Conservation (phyloP, 306 rosid species). For the Sphenostylis stenocarpa region DNA sequence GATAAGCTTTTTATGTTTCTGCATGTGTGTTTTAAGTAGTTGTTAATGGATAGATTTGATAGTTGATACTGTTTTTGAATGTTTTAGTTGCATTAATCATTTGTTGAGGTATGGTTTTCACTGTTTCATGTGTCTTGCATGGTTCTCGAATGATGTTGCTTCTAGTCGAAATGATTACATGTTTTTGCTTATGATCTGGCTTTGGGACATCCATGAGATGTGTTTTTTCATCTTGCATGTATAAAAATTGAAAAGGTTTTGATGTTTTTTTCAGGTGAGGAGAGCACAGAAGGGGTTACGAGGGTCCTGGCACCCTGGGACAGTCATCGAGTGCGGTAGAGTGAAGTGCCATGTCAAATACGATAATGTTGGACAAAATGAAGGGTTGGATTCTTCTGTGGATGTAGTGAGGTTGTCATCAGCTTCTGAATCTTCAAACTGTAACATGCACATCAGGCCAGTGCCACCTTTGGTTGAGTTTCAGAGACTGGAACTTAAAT, state of each 20-base stretch:
- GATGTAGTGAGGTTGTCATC: slow-evolving; percentile 53
- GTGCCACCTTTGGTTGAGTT: slow-evolving; percentile 46
- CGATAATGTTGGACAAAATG: slow-evolving; percentile 48
- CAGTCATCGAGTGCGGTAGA: slow-evolving; percentile 42
- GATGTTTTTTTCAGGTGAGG: slow-evolving; percentile 67
- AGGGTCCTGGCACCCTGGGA: slow-evolving; percentile 87
- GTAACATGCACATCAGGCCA: slow-evolving; percentile 53
- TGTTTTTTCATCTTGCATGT: slow-evolving; percentile 1
- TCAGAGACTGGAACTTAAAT: slow-evolving; percentile 37
- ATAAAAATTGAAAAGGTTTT: slow-evolving; percentile 14
- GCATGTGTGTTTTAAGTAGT: background rate
- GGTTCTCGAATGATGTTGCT: too few relatives aligned
- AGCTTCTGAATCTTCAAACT: slow-evolving; percentile 7
- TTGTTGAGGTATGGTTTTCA: background rate
- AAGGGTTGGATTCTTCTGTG: slow-evolving; percentile 32
- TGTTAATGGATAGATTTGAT: background rate
- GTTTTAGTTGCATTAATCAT: background rate
- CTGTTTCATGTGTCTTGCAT: too few relatives aligned
- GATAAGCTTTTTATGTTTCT: slow-evolving; percentile 33
- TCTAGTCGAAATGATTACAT: too few relatives aligned
- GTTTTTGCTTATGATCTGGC: slow-evolving; percentile 47
- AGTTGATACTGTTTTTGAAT: background rate
- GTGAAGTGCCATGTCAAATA: slow-evolving; percentile 57
- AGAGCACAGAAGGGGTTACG: slow-evolving; percentile 65
- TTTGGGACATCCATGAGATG: slow-evolving; percentile 54